A percentile compares a stretch with the other conserved stretches of the same genome.
phyloP scores from a whole-genome alignment of 306 rosid species.

The peach (Prunus persica) region Prunus_persica_NCBIv2 NC_034009.1:9941501-9942000 shows the following conservation, averaged over 20 bases:
- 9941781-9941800: background rate
- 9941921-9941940: background rate
- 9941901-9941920: background rate
- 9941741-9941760: constrained; percentile 4
- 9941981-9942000: background rate
- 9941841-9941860: background rate
- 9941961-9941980: constrained; percentile 33
- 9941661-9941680: background rate
- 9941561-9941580: background rate
- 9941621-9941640: too few species aligned
- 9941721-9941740: background rate
- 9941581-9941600: too few species aligned
- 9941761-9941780: background rate
- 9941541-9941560: background rate
- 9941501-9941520: background rate
- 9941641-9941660: too few species aligned
- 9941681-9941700: background rate
- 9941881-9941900: background rate
- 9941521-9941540: too few species aligned
- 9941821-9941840: background rate
- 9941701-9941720: background rate
- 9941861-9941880: constrained; percentile 29
- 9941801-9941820: background rate
- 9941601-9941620: too few species aligned
- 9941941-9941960: constrained; percentile 26